Base-by-base conservation (phyloP, 768 basidiomycete species). In the Tylopilus subfusipes region DNA sequence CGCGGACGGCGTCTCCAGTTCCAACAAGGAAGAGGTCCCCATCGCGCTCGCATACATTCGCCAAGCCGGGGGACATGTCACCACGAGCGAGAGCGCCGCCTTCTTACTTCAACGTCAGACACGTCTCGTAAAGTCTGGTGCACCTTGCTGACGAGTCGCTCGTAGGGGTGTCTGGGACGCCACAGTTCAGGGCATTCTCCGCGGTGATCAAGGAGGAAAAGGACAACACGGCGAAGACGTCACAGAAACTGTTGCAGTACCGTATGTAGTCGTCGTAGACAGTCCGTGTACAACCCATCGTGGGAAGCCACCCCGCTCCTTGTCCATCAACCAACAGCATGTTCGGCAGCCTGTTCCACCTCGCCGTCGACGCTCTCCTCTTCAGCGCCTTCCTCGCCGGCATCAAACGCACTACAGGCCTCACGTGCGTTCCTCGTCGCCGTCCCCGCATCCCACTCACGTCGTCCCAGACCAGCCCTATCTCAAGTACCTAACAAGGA, bases 401-500 rank as follows among this genome's bases (percentile, higher is more conserved):
- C n/a, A 72, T 93, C 52, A 86, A 81, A 68, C 83, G 92, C 24
- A 83, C 86, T 4, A 93, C 93, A 0, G 91, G 91, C 46, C 71
- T 95, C 56, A 92, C 93, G 92, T 93, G 74, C 53, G 87, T 77
- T 14, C 54, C 31, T 38, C 33, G 22, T 7, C 22, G 13, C 39
- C 22, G 2, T 12, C 2, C 24, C 29, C 42, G 14, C 11, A 25
- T 33, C 27, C 14, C 18, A 9, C 52, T 58, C 55, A 55, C 51
- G 5, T 3, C 18, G 0, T 10, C 27, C 8, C 40, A 93, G 91
- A 11, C 91, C 88, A 38, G 85, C 85, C 16, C 71, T 95, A 11
- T 73, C 81, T 5, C 81, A 82, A 61, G 85, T 95, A 2, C 86
- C 88, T 4, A 93, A 93, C 79, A 95, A 94, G 69, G 92, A 95